Evolutionary conservation across 768 basidiomycete genomes (phyloP), one percentile per base, ranked within the genome.

Genomic region (Dioszegia crocea): DNA sequence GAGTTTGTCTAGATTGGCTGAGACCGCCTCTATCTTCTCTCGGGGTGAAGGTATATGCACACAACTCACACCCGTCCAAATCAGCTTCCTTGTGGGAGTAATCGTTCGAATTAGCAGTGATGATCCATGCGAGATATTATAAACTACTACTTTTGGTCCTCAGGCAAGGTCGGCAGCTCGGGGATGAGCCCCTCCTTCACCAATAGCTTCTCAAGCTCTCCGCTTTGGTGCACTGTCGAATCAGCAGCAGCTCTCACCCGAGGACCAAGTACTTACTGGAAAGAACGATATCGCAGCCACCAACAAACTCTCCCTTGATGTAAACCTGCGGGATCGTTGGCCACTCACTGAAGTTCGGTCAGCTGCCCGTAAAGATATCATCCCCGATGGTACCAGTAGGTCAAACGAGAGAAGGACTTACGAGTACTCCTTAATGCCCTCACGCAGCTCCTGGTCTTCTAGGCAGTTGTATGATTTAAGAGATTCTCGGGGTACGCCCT

Each of bases 271-370:
- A 85, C 91, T 79, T 70, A 92, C 91, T 96, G 64, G 85, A 83
- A 26, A 97, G 77, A 21, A 97, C 79, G 66, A 99, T 97, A 79
- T 99, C 94, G 76, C 93, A 96, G 53, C 94, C 96, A 30, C 94
- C 94, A 40, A 99, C 82, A 70, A 99, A 99, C 75, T 96, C 92
- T 4, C 93, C 94, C 54, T 89, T 86, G 33, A 98, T 82, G 71
- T 94, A 99, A 12, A 99, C 76, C 75, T 99, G 94, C 11, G 94
- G 94, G 64, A 99, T 86, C 19, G 94, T 99, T 14, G 94, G 94
- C 94, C 94, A 99, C 63, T 96, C 89, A 23, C 93, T 98, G 67
- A 29, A 27, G 11, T 11, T 11, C 31, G 12, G 36, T 51, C 49
- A 56, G 33, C 39, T 44, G 5, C 14, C 17, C 12, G 16, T 4